Evolutionary conservation across 176 grass and related monocot genomes (phyloP).

Genomic region (Zea mays): DNA sequence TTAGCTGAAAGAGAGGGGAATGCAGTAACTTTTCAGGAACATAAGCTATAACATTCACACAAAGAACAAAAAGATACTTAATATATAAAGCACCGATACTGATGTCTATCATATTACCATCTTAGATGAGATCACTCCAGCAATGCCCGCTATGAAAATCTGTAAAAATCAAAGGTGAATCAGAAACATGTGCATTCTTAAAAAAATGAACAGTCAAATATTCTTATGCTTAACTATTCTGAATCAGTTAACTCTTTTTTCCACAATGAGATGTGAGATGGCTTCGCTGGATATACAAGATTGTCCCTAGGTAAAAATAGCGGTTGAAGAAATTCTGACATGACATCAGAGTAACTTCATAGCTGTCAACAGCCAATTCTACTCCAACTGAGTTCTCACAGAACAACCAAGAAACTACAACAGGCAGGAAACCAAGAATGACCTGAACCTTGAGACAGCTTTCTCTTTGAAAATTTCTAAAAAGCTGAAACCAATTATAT

Average conservation of each 20-base stretch:
- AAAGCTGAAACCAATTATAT: constrained; percentile 27
- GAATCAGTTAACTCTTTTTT: background rate
- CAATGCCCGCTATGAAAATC: constrained; percentile 90
- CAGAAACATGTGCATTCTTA: constrained; percentile 5
- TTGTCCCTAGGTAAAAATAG: background rate
- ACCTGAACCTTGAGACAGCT: constrained; percentile 8
- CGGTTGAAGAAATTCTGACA: background rate
- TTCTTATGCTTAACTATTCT: constrained; percentile 12
- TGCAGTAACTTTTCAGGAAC: constrained; percentile 22
- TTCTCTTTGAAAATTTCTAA: constrained; percentile 19
- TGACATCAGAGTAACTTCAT: background rate
- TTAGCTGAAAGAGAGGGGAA: constrained; percentile 66
- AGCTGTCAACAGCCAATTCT: constrained; percentile 7
- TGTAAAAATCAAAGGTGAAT: constrained; percentile 56
- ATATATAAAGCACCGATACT: constrained; percentile 37
- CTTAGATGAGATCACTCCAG: constrained; percentile 64
- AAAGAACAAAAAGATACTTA: constrained; percentile 30
- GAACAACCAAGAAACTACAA: constrained; percentile 10
- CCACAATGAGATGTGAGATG: background rate
- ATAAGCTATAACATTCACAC: constrained; percentile 13
- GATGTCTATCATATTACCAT: constrained; percentile 57
- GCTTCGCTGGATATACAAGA: constrained; percentile 8
- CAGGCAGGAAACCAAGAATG: background rate
- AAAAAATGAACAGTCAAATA: background rate
- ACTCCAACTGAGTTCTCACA: background rate